Evolutionary conservation across 257 asterid genomes (phyloP), one percentile per base, ranked within the genome.

Genomic region (Verbascum thapsus): DNA sequence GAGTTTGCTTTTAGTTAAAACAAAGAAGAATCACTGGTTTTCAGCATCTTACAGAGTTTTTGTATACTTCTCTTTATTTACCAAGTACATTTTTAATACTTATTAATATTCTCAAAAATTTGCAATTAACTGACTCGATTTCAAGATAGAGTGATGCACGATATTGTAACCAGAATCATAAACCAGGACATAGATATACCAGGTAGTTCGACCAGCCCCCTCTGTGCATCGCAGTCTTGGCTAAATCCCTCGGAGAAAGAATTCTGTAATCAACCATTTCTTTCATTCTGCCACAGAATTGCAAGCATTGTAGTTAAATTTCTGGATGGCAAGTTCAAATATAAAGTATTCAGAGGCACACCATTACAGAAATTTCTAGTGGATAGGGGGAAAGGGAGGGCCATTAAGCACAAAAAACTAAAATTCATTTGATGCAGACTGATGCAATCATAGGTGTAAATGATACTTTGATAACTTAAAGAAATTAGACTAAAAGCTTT

Each of bases 141-240:
- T 54, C 58, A 49, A n/a, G n/a, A n/a, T n/a, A n/a, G 45, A 37
- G 35, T 19, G 58, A 10, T 45, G 19, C 20, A 15, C 3, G 53
- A 26, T 70, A 58, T 39, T 32, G 45, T 13, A 18, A 60, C 43
- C 39, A 61, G 40, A 47, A 10, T 35, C 30, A 26, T 18, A 43
- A 61, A 56, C 63, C 64, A 57, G 50, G 37, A 45, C 34, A 55
- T 20, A n/a, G 8, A 67, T 26, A 59, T 79, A 91, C 98, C 96
- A 91, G 77, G 69, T 81, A 75, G 70, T 78, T 77, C 6, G 88
- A 81, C 98, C 95, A 91, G 48, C 98, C 92, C 40, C 98, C 98
- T 71, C 83, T 81, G 53, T 82, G 56, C 90, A 88, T 80, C 58
- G 86, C 88, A 40, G 90, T 86, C 73, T 78, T 84, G 69, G 84